phyloP scores from a whole-genome alignment of 2,329 filamentous ascomycete genomes.

The Microcyclospora pomicola region DNA sequence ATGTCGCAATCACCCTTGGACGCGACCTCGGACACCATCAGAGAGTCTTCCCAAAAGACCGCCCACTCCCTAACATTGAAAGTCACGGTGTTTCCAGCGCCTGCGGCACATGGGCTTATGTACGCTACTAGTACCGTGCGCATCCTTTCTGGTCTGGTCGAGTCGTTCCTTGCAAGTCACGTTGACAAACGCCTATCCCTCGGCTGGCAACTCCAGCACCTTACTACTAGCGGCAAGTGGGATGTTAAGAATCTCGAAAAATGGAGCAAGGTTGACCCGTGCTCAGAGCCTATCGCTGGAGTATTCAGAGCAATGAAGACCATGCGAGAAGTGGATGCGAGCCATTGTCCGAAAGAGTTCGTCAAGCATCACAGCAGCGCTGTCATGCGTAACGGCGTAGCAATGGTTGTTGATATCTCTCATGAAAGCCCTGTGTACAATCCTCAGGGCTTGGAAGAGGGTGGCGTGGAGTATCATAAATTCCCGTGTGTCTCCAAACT shows the following conservation, averaged over 20 bases:
- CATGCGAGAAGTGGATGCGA: slow-evolving; percentile 72
- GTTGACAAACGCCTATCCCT: slow-evolving; percentile 67
- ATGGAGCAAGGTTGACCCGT: slow-evolving; percentile 48
- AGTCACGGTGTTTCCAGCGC: slow-evolving; percentile 55
- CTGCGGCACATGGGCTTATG: slow-evolving; percentile 70
- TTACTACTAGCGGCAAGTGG: slow-evolving; percentile 88
- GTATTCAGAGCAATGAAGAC: slow-evolving; percentile 89
- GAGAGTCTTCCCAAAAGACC: slow-evolving; percentile 8
- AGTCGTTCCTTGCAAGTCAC: slow-evolving; percentile 62
- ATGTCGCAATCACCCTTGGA: not conserved
- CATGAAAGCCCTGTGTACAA: slow-evolving; percentile 87
- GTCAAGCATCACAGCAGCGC: slow-evolving; percentile 50
- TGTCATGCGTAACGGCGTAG: slow-evolving; percentile 43
- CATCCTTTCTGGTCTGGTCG: slow-evolving; percentile 65
- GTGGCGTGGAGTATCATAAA: slow-evolving; percentile 49
- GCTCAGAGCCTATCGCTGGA: slow-evolving; percentile 49
- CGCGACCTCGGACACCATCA: slow-evolving; percentile 3
- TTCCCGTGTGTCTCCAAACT: slow-evolving; percentile 87
- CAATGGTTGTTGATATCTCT: slow-evolving; percentile 66
- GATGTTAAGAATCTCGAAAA: slow-evolving; percentile 93
- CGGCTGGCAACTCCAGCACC: slow-evolving; percentile 81
- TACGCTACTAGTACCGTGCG: slow-evolving; percentile 66
- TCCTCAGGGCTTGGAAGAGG: slow-evolving; percentile 38
- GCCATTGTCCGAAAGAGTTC: slow-evolving; percentile 64
- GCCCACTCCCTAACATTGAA: slow-evolving; percentile 40